Conservation (phyloP, 768 basidiomycete species). For the Cystobasidium tubakii region DNA sequence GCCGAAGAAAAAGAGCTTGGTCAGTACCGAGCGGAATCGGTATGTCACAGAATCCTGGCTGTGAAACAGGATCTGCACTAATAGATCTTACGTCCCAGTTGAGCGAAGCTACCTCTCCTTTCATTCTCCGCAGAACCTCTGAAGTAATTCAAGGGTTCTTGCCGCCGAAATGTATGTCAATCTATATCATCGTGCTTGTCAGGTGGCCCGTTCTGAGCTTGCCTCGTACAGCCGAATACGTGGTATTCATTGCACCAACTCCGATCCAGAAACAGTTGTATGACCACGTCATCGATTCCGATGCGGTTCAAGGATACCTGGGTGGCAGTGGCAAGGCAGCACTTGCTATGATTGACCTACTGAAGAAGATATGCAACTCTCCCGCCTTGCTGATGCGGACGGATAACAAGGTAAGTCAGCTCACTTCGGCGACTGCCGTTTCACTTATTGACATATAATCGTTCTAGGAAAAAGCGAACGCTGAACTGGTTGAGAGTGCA, state of each 20-base stretch:
- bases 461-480: constrained; percentile 5
- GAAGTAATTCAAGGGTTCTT: constrained; percentile 72
- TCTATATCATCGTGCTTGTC: background rate
- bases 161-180: constrained; percentile 75
- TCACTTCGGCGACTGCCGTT: background rate
- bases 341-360: constrained; percentile 67
- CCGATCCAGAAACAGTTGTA: constrained; percentile 75
- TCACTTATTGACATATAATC: background rate
- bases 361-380: constrained; percentile 88
- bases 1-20: constrained; percentile 70
- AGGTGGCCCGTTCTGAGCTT: constrained; percentile 18
- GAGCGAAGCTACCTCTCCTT: constrained; percentile 51
- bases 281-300: constrained; percentile 64
- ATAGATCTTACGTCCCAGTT: constrained; percentile 58
- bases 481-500: constrained; percentile 39
- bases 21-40: constrained; percentile 69
- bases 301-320: constrained; percentile 63
- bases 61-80: background rate
- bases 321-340: constrained; percentile 65
- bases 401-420: constrained; percentile 27
- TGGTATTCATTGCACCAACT: constrained; percentile 91
- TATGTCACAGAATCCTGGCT: constrained; percentile 47
- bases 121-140: constrained; percentile 83
- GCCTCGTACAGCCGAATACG: constrained; percentile 72
- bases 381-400: constrained; percentile 62